phyloP scores from a whole-genome alignment of 257 asterid genomes.

The Nyctanthes arbortristis region DNA sequence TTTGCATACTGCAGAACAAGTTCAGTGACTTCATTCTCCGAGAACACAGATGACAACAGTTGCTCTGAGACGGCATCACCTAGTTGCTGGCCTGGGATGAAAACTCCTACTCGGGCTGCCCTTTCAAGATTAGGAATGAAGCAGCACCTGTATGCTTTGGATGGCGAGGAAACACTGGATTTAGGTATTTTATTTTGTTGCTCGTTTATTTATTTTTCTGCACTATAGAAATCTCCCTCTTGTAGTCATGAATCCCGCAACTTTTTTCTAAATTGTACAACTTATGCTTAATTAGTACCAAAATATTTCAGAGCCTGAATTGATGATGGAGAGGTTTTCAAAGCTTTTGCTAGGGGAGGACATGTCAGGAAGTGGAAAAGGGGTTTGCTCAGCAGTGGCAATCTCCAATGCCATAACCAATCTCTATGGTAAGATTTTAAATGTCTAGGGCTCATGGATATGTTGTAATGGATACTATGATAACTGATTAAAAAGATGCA shows the following conservation, averaged over 20 bases:
- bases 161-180: constrained; percentile 49
- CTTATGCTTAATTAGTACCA: neutral
- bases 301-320: constrained; percentile 56
- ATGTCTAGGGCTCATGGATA: too few relatives aligned
- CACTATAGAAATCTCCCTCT: neutral
- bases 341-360: constrained; percentile 84
- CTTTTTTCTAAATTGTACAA: neutral
- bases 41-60: constrained; percentile 59
- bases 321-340: constrained; percentile 95
- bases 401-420: constrained; percentile 88
- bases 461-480: neutral
- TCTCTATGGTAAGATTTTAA: constrained; percentile 66
- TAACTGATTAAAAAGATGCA: neutral
- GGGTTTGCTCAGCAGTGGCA: constrained; percentile 75
- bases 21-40: constrained; percentile 74
- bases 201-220: neutral
- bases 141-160: constrained; percentile 50
- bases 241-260: neutral
- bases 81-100: constrained; percentile 64
- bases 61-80: constrained; percentile 66
- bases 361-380: constrained; percentile 96
- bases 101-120: constrained; percentile 68
- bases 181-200: constrained; percentile 42
- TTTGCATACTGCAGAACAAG: constrained; percentile 61
- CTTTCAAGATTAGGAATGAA: constrained; percentile 72